Base-by-base conservation (phyloP, 148 eudicot species). In the Spergularia marina region DNA sequence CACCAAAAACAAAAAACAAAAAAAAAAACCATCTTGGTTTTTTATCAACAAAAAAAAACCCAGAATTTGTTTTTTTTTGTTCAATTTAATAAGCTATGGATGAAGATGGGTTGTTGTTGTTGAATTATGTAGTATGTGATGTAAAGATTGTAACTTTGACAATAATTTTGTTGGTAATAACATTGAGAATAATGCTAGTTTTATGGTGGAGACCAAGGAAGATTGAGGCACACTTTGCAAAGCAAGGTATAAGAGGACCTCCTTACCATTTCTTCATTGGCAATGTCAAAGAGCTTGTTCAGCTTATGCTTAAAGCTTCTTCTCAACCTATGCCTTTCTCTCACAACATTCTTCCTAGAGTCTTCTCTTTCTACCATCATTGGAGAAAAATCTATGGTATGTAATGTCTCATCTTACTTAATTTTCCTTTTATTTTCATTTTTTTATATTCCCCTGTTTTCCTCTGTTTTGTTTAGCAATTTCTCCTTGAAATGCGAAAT, bases 321-420 rank as follows among this genome's bases (percentile, higher is more conserved):
- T 84, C 94, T 60, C 88, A 88, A 18, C 85, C 96, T 51, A 86
- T 94, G 87, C 84, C 90, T 68, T 72, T 78, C 60, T 86, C 94
- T 41, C 98, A 95, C 83, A 90, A 95, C 73, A 95, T 95, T 39
- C 94, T 95, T 59, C 96, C 98, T 13, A 87, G 98, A 62, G 98
- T 95, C 14, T 88, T 95, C 81, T 90, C 98, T 57, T 95, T 95
- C 83, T 95, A 95, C 77, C 97, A 95, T 75, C 98, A 95, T 39
- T 95, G 98, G 98, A 89, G 85, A 77, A 92, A 90, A 84, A 86
- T 95, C 53, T 92, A 95, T 84, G 98, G 97, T 92, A 92, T 17
- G 61, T 58, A 1, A 3, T 39, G 36, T 20, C 44, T 34, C 30
- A 20, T 40, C 12, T 25, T 53, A 58, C 57, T 76, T 53, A 23